phyloP scores from a whole-genome alignment of 192 early-diverging fungal genomes.

The Kickxella alabastrina region DNA sequence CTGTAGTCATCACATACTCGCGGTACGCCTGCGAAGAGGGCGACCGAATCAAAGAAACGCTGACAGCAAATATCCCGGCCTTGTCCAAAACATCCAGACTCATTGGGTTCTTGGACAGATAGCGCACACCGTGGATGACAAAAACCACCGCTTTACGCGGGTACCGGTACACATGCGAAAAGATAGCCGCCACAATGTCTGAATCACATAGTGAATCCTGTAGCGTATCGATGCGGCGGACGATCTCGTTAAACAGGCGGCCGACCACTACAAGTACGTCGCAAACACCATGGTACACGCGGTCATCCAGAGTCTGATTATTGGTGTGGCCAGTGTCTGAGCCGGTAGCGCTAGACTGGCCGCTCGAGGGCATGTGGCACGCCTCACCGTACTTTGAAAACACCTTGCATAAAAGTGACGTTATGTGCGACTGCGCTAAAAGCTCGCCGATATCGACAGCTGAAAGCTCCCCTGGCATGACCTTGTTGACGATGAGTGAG shows the following conservation, averaged over 20 bases:
- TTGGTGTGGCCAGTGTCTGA: slow-evolving; percentile 16
- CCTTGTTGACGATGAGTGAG: slow-evolving; percentile 31
- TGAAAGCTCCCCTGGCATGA: slow-evolving; percentile 31
- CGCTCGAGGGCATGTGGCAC: slow-evolving; percentile 29
- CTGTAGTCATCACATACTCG: slow-evolving; percentile 50
- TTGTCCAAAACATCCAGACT: slow-evolving; percentile 46
- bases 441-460: slow-evolving; percentile 36
- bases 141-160: slow-evolving; percentile 45
- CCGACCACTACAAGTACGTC: slow-evolving; percentile 43
- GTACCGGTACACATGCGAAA: slow-evolving; percentile 29
- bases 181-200: slow-evolving; percentile 29
- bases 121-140: slow-evolving; percentile 42
- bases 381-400: slow-evolving; percentile 47
- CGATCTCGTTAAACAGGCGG: slow-evolving; percentile 43
- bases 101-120: slow-evolving; percentile 49
- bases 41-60: slow-evolving; percentile 30
- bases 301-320: slow-evolving; percentile 29
- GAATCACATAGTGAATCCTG: slow-evolving; percentile 49
- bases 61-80: slow-evolving; percentile 42
- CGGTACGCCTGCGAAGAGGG: slow-evolving; percentile 35
- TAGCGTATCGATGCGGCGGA: slow-evolving; percentile 32
- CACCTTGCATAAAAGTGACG: slow-evolving; percentile 14
- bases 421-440: slow-evolving; percentile 26
- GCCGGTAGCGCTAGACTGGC: slow-evolving; percentile 24
- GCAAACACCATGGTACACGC: slow-evolving; percentile 40